Conservation (phyloP, 1,284 basidiomycete genomes). For the Papiliotrema fonsecae region DNA sequence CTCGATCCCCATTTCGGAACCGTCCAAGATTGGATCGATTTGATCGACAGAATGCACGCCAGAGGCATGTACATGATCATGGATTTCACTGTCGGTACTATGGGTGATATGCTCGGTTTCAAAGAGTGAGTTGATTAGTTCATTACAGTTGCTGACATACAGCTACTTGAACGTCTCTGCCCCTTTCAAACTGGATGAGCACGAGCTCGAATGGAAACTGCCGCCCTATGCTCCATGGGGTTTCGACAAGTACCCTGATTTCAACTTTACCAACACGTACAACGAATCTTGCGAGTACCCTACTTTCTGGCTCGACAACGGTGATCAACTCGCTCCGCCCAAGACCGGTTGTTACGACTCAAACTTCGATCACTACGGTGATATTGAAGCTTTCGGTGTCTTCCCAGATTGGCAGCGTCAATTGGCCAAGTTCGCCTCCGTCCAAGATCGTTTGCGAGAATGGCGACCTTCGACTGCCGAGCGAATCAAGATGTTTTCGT, state of each 20-base stretch:
- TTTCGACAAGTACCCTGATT: conserved; percentile 76
- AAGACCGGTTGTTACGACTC: conserved; percentile 66
- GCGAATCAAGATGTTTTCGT: conserved; percentile 70
- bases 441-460: conserved; percentile 86
- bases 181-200: conserved; percentile 70
- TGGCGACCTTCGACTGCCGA: conserved; percentile 73
- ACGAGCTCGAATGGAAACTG: conserved; percentile 68
- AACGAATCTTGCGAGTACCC: conserved; percentile 71
- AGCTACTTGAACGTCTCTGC: conserved; percentile 74
- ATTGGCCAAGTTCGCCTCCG: conserved; percentile 85
- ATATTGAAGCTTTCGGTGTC: conserved; percentile 93
- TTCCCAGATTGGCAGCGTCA: conserved; percentile 75
- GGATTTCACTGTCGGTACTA: conserved; percentile 88
- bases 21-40: conserved; percentile 65
- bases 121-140: conserved; percentile 54
- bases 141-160: background rate
- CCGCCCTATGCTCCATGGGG: conserved; percentile 76
- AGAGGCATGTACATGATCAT: conserved; percentile 84
- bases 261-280: conserved; percentile 54
- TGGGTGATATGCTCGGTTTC: conserved; percentile 80
- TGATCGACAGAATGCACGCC: conserved; percentile 70
- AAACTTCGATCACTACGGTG: conserved; percentile 88
- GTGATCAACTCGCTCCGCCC: conserved; percentile 57
- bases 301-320: conserved; percentile 71
- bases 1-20: conserved; percentile 87